A percentile compares a stretch with the other conserved stretches of the same genome.
These are phyloP conservation scores for Pythium monospermum DNA, from an alignment of 352 stramenopile species.

Conservation along the genomic window DNA sequence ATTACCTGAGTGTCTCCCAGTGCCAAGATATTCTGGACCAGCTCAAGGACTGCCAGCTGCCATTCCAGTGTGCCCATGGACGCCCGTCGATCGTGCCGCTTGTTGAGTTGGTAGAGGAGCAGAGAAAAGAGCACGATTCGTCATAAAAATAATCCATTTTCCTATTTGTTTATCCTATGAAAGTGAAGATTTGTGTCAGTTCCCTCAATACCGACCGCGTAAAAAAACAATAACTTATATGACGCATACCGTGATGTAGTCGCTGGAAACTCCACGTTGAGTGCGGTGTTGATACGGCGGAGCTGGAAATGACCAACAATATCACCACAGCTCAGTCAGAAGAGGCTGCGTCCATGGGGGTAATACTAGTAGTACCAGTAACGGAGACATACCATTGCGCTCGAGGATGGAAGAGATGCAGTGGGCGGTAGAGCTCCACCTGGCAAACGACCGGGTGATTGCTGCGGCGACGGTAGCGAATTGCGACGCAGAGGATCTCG, in stretches of 20 bases:
- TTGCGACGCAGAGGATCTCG: conserved; percentile 40
- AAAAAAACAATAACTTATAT: no score
- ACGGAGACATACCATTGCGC: conserved; percentile 42
- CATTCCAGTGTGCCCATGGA: conserved; percentile 91
- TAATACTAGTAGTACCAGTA: background rate
- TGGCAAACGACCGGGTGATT: conserved; percentile 3
- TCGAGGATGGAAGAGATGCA: conserved; percentile 41
- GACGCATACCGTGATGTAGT: no score
- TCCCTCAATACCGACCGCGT: no score
- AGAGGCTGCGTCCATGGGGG: background rate
- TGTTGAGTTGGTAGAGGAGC: conserved; percentile 56
- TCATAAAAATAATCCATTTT: no score
- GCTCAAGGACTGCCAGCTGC: conserved; percentile 70
- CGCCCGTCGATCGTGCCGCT: conserved; percentile 87
- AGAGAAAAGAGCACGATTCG: no score
- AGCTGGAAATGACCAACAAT: conserved; percentile 31
- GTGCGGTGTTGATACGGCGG: conserved; percentile 53
- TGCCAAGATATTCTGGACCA: conserved; percentile 67
- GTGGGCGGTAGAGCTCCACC: conserved; percentile 1
- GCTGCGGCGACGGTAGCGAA: conserved; percentile 33
- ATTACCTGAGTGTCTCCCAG: conserved; percentile 62
- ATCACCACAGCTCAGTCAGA: conserved; percentile 2
- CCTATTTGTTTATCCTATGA: no score
- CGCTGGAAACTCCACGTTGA: conserved; percentile 36
- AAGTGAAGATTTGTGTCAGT: no score